Conservation (phyloP, 306 rosid genomes). For the Glycine latifolia region DNA sequence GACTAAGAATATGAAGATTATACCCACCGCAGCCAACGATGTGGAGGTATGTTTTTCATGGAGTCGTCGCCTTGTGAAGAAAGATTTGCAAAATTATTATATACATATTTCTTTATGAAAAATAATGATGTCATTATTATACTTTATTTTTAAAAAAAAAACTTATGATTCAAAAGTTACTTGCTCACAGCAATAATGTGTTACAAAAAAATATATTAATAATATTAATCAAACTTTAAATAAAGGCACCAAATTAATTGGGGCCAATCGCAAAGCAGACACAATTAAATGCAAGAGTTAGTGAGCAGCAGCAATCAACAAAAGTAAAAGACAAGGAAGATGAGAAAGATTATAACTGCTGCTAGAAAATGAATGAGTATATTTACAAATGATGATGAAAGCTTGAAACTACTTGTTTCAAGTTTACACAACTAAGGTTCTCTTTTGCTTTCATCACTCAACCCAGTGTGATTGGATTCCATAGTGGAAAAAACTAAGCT, state of each 20-base stretch:
- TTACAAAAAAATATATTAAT: background rate
- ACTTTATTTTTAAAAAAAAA: background rate
- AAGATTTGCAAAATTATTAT: background rate
- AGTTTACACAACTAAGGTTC: constrained; percentile 43
- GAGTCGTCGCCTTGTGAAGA: background rate
- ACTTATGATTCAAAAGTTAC: background rate
- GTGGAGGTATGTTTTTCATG: background rate
- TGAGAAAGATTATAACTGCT: background rate
- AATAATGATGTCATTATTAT: background rate
- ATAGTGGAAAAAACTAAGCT: constrained; percentile 43
- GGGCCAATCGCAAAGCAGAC: background rate
- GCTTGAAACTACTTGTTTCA: constrained; percentile 46
- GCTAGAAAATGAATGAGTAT: constrained; percentile 29
- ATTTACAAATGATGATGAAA: constrained; percentile 50
- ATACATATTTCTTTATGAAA: background rate
- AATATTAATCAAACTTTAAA: background rate
- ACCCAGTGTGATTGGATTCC: constrained; percentile 48
- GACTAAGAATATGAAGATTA: too few species aligned
- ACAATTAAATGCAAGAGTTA: background rate
- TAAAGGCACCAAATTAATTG: background rate
- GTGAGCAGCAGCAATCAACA: background rate
- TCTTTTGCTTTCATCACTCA: constrained; percentile 52
- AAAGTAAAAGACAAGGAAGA: constrained; percentile 17
- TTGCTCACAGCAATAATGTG: background rate
- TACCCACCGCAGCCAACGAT: too few species aligned